phyloP scores from a whole-genome alignment of 306 rosid genomes.

The Leucaena leucocephala region DNA sequence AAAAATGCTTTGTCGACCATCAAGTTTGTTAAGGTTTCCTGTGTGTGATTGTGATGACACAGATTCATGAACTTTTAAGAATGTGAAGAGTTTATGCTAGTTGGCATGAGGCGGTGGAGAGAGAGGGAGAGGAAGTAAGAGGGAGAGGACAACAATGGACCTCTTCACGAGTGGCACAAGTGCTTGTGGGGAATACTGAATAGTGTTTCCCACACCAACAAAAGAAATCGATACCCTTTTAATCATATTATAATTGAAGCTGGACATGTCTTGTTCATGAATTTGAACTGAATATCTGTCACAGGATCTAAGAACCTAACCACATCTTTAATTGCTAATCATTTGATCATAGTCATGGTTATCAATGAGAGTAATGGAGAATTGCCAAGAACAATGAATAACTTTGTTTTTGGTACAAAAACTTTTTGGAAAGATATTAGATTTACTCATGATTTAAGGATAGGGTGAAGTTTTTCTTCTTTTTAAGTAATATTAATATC shows the following conservation, averaged over 20 bases:
- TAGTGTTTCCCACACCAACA: slow-evolving; percentile 20
- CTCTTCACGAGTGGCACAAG: slow-evolving; percentile 34
- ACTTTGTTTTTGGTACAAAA: too few species aligned
- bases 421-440: too few species aligned
- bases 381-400: background rate
- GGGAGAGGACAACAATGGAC: background rate
- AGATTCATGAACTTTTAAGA: slow-evolving; percentile 44
- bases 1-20: slow-evolving; percentile 31
- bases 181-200: slow-evolving; percentile 34
- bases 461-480: too few species aligned
- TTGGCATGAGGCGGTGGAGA: slow-evolving; percentile 15
- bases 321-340: background rate
- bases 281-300: background rate
- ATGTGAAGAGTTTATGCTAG: slow-evolving; percentile 33
- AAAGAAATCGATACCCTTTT: background rate
- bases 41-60: slow-evolving; percentile 26
- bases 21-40: slow-evolving; percentile 11
- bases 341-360: background rate
- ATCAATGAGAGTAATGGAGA: background rate
- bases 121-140: background rate
- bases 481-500: too few species aligned
- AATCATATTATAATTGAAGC: background rate
- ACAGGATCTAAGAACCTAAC: background rate
- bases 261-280: background rate
- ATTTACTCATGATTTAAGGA: too few species aligned